Evolutionary conservation across 1,284 basidiomycete species (phyloP).

Genomic region (Apiotrichum laibachii): DNA sequence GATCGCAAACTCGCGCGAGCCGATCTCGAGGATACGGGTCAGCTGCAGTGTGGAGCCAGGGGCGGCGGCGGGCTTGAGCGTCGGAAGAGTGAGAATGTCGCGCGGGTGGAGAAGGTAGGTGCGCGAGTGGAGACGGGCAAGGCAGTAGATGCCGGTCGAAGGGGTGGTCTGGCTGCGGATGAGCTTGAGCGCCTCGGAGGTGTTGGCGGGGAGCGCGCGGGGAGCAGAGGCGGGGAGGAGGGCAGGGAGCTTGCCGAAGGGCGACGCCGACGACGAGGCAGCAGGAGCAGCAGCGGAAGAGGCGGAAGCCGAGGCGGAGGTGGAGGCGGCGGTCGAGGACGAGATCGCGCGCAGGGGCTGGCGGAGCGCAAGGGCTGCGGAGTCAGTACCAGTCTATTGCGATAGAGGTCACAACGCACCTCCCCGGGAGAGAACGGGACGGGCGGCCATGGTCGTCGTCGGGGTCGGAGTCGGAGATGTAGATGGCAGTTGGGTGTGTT

Average conservation of each 20-base stretch:
- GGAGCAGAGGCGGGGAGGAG: conserved; percentile 30
- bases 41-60: conserved; percentile 81
- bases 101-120: conserved; percentile 84
- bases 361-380: conserved; percentile 7
- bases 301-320: conserved; percentile 37
- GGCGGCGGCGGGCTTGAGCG: conserved; percentile 59
- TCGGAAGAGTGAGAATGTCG: conserved; percentile 89
- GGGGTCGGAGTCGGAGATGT: background rate
- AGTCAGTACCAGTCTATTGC: background rate
- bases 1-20: conserved; percentile 86
- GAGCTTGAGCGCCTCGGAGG: conserved; percentile 46
- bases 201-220: conserved; percentile 26
- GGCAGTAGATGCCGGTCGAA: conserved; percentile 78
- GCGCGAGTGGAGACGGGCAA: conserved; percentile 81
- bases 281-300: conserved; percentile 43
- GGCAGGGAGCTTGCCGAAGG: conserved; percentile 34
- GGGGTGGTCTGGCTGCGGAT: conserved; percentile 49
- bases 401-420: background rate
- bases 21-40: conserved; percentile 87
- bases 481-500: background rate
- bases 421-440: conserved; percentile 22
- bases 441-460: conserved; percentile 22
- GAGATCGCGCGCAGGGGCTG: conserved; percentile 17
- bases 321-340: conserved; percentile 25
- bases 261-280: conserved; percentile 11